Evolutionary conservation across 2,329 filamentous ascomycete species (phyloP), one percentile per base, ranked within the genome.

Genomic region (Pyricularia sp.): DNA sequence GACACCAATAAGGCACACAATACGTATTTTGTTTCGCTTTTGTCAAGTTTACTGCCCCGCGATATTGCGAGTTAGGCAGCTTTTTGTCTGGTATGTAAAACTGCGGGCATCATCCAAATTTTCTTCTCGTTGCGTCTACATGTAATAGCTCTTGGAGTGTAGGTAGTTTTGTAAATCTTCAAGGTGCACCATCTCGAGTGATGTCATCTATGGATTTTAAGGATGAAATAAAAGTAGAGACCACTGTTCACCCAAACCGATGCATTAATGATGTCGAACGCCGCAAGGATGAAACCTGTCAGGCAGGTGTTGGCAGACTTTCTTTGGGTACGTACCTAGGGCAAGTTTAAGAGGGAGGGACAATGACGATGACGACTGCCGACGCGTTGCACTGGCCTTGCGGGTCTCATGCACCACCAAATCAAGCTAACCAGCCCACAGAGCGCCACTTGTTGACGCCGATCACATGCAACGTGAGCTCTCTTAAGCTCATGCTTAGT

Each of bases 371-470:
- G 61, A 49, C 35, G 61, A 62, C 31, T 62, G 61, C 33, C 31
- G 61, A 62, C 61, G 61, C 61, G 61, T 44, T 24, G 33, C 53
- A 57, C 53, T 57, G 40, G 40, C 40, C 40, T 49, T 49, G 53
- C 53, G 53, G 53, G 53, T 57, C 24, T 57, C 53, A 57, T 49
- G 40, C 40, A 49, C 40, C 40, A 49, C 40, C 40, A 49, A 49
- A 49, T n/a, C 40, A 49, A 49, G 40, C 40, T n/a, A 49, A 49
- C 6, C 19, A n/a, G 10, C 40, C 40, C 40, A 49, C 16, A 49
- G 19, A 8, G 40, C 40, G 40, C 40, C 40, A 49, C 40, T 49
- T 49, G 40, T 49, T 49, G 19, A 49, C 40, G 40, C 40, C 19
- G 40, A 49, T 49, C 40, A 49, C 40, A 49, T 49, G 40, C 40